Evolutionary conservation across 345 rosid species (phyloP).

Genomic region (Theobroma cacao): DNA sequence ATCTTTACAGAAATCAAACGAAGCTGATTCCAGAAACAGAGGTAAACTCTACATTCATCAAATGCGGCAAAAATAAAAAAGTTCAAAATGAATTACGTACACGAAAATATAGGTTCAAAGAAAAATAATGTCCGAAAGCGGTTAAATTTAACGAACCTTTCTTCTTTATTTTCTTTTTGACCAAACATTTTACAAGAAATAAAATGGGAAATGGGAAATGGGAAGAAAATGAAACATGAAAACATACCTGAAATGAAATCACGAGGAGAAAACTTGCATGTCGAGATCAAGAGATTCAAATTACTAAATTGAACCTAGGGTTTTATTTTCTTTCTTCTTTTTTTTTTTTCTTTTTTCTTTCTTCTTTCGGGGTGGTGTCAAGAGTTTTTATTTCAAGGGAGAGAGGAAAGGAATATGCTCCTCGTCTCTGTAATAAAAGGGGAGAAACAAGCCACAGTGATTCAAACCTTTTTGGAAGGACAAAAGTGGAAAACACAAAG

Average conservation of each 20-base stretch:
- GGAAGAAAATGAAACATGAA: slow-evolving; percentile 7
- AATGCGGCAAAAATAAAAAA: background rate
- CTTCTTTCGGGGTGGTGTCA: background rate
- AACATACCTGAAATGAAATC: slow-evolving; percentile 8
- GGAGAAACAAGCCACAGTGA: slow-evolving; percentile 6
- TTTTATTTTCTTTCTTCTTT: background rate
- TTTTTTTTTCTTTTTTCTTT: background rate
- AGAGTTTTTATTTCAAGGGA: background rate
- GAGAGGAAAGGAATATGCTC: slow-evolving; percentile 34
- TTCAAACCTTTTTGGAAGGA: slow-evolving; percentile 10
- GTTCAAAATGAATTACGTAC: background rate
- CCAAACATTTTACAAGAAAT: background rate
- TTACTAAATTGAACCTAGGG: background rate
- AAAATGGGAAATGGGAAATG: background rate
- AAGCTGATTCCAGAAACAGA: background rate
- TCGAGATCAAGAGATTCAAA: background rate
- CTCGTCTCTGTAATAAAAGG: background rate
- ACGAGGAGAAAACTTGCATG: background rate
- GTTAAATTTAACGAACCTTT: background rate
- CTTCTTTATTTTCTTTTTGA: background rate
- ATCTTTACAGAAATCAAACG: background rate
- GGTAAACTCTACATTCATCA: background rate
- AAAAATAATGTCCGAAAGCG: background rate
- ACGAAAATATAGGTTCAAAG: background rate
- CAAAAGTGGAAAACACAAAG: background rate